Evolutionary conservation across 345 rosid genomes (phyloP).

Genomic region (Populus pruinosa): DNA sequence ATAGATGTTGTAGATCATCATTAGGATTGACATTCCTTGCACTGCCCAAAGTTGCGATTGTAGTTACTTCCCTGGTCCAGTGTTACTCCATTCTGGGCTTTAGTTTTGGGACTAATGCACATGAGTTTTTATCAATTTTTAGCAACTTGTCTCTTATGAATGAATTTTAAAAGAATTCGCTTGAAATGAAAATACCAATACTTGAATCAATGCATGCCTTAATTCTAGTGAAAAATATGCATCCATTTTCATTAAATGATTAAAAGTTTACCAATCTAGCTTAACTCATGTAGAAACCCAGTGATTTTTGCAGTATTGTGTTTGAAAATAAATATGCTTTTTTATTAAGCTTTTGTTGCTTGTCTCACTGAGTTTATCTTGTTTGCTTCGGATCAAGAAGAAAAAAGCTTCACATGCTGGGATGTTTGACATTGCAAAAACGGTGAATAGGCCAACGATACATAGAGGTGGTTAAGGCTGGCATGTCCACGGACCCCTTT

Average conservation of each 20-base stretch:
- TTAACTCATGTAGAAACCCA: neutral
- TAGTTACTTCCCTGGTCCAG: neutral
- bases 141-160: neutral
- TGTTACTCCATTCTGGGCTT: neutral
- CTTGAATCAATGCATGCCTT: neutral
- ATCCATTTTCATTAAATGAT: neutral
- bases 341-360: neutral
- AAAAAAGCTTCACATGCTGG: constrained; percentile 81
- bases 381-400: constrained; percentile 59
- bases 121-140: neutral
- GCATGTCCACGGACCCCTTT: constrained; percentile 6
- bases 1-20: neutral
- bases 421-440: constrained; percentile 82
- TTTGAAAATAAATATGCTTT: neutral
- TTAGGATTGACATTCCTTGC: neutral
- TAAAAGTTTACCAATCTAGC: neutral
- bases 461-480: constrained; percentile 68
- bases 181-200: neutral
- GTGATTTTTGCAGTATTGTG: neutral
- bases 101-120: neutral
- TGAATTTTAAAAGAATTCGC: neutral
- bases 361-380: neutral
- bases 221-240: neutral
- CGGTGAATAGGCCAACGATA: constrained; percentile 79
- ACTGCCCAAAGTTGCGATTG: neutral